These are phyloP conservation scores for Aureobasidium musti DNA, from an alignment of 2,329 filamentous ascomycete species.

Conservation along the genomic window DNA sequence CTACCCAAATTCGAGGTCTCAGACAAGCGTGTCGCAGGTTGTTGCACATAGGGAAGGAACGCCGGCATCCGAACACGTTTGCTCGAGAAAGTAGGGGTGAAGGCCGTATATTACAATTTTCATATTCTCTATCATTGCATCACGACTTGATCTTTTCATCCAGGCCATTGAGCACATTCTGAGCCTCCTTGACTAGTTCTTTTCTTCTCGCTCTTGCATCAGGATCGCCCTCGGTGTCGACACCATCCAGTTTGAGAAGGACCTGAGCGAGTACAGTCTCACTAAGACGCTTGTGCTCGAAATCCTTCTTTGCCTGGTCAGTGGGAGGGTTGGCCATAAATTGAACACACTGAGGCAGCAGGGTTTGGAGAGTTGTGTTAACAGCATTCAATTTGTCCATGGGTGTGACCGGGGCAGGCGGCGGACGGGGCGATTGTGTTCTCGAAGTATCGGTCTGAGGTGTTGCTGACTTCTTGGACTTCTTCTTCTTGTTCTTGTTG, in stretches of 20 bases:
- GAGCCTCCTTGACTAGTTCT: constrained; percentile 70
- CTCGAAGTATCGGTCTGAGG: constrained; percentile 37
- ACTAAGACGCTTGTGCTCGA: constrained; percentile 72
- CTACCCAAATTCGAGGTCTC: too few species aligned
- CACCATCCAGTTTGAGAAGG: constrained; percentile 72
- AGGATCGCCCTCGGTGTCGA: constrained; percentile 70
- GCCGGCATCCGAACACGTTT: not conserved
- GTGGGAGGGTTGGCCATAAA: constrained; percentile 64
- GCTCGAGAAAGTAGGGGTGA: not conserved
- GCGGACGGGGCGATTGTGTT: constrained; percentile 46
- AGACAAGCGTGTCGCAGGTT: too few species aligned
- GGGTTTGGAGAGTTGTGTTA: constrained; percentile 62
- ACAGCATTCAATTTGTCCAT: constrained; percentile 69
- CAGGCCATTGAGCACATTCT: constrained; percentile 64
- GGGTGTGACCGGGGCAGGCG: constrained; percentile 47
- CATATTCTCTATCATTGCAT: not conserved
- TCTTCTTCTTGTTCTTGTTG: constrained; percentile 51
- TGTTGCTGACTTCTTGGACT: constrained; percentile 45
- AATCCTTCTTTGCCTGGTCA: constrained; percentile 67
- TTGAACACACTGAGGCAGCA: constrained; percentile 65
- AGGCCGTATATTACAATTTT: not conserved
- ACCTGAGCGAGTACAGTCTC: constrained; percentile 77
- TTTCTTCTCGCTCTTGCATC: constrained; percentile 67
- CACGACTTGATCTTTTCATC: constrained; percentile 51
- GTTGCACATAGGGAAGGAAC: too few species aligned